Evolutionary conservation across 805 yeast genomes (phyloP).

Genomic region (Nakazawaea sp.): DNA sequence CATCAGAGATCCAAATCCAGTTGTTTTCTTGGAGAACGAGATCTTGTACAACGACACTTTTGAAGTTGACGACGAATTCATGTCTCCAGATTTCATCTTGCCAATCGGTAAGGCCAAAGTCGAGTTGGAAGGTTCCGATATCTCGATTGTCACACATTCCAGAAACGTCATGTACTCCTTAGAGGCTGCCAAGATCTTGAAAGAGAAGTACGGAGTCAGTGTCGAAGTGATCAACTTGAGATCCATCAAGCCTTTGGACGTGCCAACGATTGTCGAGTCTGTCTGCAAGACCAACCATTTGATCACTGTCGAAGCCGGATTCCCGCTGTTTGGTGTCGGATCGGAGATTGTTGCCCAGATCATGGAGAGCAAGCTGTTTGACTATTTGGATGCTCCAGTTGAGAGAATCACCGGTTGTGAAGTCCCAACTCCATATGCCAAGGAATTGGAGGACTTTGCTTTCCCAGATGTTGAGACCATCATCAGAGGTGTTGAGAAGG

Average conservation of each 20-base stretch:
- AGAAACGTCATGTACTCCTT: conserved; percentile 84
- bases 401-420: conserved; percentile 99
- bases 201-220: conserved; percentile 77
- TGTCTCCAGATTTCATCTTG: conserved; percentile 79
- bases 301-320: conserved; percentile 94
- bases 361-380: conserved; percentile 98
- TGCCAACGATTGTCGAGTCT: conserved; percentile 74
- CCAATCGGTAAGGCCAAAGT: conserved; percentile 96
- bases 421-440: conserved; percentile 98
- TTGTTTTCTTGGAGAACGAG: conserved; percentile 93
- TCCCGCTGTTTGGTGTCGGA: conserved; percentile 98
- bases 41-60: conserved; percentile 87
- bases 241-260: conserved; percentile 94
- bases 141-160: conserved; percentile 85
- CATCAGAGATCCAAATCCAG: conserved; percentile 98
- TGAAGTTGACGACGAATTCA: conserved; percentile 83
- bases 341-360: conserved; percentile 96
- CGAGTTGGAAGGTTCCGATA: conserved; percentile 88
- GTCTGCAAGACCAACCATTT: conserved; percentile 96
- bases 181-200: conserved; percentile 83
- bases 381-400: conserved; percentile 96
- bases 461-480: conserved; percentile 96
- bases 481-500: conserved; percentile 79
- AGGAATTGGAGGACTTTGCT: conserved; percentile 93
- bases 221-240: conserved; percentile 95